Evolutionary conservation across 2,329 filamentous ascomycete genomes (phyloP).

Genomic region (Penicillium sp.): DNA sequence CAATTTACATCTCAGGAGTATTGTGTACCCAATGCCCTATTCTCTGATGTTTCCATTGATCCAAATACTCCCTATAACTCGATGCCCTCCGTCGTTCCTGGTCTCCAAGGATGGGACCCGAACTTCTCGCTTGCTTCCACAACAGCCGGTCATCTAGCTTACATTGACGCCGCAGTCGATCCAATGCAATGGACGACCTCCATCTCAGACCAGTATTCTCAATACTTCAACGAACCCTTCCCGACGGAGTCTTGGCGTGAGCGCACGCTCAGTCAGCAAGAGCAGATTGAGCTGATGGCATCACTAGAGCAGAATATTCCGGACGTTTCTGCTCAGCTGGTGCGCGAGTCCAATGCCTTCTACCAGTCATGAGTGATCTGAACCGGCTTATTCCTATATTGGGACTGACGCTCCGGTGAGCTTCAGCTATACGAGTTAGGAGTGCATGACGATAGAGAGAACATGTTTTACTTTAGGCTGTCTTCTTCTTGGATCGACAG

Average conservation of each 20-base stretch:
- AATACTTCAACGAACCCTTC: constrained; percentile 48
- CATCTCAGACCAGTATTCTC: constrained; percentile 48
- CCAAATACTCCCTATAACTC: constrained; percentile 40
- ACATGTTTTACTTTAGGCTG: background rate
- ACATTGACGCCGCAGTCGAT: constrained; percentile 34
- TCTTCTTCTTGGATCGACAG: constrained; percentile 5
- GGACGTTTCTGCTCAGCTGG: constrained; percentile 42
- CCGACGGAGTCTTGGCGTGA: constrained; percentile 52
- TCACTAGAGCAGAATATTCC: constrained; percentile 64
- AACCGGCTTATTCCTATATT: background rate
- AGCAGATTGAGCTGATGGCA: constrained; percentile 80
- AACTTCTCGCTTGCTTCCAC: constrained; percentile 40
- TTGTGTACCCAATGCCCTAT: constrained; percentile 20
- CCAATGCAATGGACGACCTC: constrained; percentile 45
- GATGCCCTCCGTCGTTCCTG: constrained; percentile 41
- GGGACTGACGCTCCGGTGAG: background rate
- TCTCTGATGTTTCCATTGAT: constrained; percentile 32
- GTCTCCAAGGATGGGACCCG: constrained; percentile 43
- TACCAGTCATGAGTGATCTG: constrained; percentile 34
- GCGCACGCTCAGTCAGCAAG: constrained; percentile 71
- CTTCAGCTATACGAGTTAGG: constrained; percentile 6
- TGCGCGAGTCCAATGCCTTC: constrained; percentile 42
- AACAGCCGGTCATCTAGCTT: constrained; percentile 35
- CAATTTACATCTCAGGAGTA: constrained; percentile 25
- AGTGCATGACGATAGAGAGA: constrained; percentile 1